Percentiles rank a stretch among this genome's conserved stretches.
These are phyloP conservation scores for Aspergillus felis DNA, from an alignment of 2,329 filamentous ascomycete species.

Conservation along the genomic window DNA sequence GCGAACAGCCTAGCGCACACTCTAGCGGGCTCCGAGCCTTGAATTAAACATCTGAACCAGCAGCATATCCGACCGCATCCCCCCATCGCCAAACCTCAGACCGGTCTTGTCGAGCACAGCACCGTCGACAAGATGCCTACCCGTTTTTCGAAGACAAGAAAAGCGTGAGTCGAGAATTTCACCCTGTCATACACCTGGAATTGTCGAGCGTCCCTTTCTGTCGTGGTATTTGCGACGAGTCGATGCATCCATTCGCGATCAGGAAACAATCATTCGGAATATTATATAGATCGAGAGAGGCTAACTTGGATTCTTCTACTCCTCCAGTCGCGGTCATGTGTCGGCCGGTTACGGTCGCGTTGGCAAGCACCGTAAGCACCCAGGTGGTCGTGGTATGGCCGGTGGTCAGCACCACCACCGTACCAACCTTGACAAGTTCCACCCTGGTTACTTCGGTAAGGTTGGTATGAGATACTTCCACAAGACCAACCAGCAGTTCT, in stretches of 20 bases:
- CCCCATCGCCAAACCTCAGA: conserved; percentile 34
- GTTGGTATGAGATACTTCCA: conserved; percentile 96
- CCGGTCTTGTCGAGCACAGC: conserved; percentile 39
- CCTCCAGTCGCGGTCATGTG: conserved; percentile 84
- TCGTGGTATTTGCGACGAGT: conserved; percentile 10
- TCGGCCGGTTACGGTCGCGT: conserved; percentile 97
- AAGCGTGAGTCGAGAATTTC: conserved; percentile 40
- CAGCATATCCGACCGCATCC: conserved; percentile 28
- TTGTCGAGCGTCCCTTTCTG: conserved; percentile 10
- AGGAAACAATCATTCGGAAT: neutral
- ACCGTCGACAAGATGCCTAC: conserved; percentile 49
- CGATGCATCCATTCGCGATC: neutral
- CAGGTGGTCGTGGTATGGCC: conserved; percentile 78
- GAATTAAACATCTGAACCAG: conserved; percentile 35
- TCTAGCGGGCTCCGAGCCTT: conserved; percentile 30
- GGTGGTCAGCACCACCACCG: conserved; percentile 99
- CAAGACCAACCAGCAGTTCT: conserved; percentile 91
- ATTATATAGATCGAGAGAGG: conserved; percentile 2
- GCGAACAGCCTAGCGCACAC: conserved; percentile 37
- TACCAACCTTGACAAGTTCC: conserved; percentile 90
- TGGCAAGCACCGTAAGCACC: conserved; percentile 96
- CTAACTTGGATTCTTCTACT: conserved; percentile 18
- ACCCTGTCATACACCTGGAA: conserved; percentile 16
- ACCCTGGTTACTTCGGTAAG: conserved; percentile 99
- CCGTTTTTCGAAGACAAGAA: conserved; percentile 49